Evolutionary conservation across 2,329 filamentous ascomycete species (phyloP).

Genomic region (Claviceps africana): DNA sequence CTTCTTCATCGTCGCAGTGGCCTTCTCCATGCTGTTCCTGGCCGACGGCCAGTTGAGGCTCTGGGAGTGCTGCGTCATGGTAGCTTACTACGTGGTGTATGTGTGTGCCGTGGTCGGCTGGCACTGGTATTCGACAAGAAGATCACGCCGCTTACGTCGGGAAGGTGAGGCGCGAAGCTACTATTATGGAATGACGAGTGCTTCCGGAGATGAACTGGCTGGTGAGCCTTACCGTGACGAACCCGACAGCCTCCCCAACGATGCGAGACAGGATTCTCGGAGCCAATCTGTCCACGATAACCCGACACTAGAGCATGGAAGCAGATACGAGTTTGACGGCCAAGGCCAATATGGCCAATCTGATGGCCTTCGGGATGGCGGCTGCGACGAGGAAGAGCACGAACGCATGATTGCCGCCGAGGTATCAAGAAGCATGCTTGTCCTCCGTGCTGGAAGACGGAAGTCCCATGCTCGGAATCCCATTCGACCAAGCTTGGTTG

Average conservation of each 20-base stretch:
- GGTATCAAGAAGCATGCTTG: slow-evolving; percentile 83
- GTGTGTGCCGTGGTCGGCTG: slow-evolving; percentile 76
- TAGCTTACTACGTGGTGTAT: slow-evolving; percentile 81
- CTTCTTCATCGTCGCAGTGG: slow-evolving; percentile 80
- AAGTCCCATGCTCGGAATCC: slow-evolving; percentile 55
- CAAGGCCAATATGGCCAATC: slow-evolving; percentile 20
- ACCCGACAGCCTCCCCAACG: slow-evolving; percentile 22
- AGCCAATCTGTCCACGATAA: slow-evolving; percentile 21
- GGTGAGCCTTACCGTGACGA: slow-evolving; percentile 51
- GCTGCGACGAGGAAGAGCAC: slow-evolving; percentile 34
- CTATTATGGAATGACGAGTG: slow-evolving; percentile 44
- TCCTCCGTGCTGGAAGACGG: slow-evolving; percentile 53
- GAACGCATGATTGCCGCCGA: slow-evolving; percentile 62
- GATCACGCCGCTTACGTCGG: slow-evolving; percentile 44
- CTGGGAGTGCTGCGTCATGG: slow-evolving; percentile 87
- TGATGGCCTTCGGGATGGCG: slow-evolving; percentile 26
- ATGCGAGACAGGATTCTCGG: slow-evolving; percentile 7
- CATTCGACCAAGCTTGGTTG: slow-evolving; percentile 84
- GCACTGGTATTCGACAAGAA: slow-evolving; percentile 71
- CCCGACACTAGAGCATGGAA: slow-evolving; percentile 28
- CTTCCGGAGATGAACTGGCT: slow-evolving; percentile 37
- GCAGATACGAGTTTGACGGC: slow-evolving; percentile 33
- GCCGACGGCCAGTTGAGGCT: slow-evolving; percentile 69
- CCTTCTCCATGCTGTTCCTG: slow-evolving; percentile 77
- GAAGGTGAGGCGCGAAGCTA: slow-evolving; percentile 63